Conservation (phyloP, 257 asterid genomes). For the Fraxinus quadrangulata region DNA sequence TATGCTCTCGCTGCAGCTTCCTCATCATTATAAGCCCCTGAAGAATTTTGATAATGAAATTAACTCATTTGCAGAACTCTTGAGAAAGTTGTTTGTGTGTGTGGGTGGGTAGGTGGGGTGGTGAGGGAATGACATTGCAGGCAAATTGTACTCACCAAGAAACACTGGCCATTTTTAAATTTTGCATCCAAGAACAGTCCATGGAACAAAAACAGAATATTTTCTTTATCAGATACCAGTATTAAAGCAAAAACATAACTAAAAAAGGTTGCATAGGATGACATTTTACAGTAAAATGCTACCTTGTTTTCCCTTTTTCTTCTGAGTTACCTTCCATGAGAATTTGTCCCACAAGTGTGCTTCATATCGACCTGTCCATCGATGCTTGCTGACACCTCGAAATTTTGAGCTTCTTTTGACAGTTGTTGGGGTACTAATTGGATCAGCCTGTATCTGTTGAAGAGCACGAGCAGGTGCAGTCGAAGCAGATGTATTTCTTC, state of each 20-base stretch:
- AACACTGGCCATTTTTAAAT: conserved; percentile 36
- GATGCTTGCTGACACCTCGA: too few species aligned
- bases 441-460: background rate
- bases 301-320: background rate
- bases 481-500: conserved; percentile 20
- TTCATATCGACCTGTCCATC: too few species aligned
- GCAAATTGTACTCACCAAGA: conserved; percentile 40
- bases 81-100: background rate
- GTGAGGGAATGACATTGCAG: background rate
- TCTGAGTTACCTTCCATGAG: too few species aligned
- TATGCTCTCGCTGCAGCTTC: too few species aligned
- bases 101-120: background rate
- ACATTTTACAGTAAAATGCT: background rate
- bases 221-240: too few species aligned
- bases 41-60: background rate
- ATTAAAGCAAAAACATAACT: background rate
- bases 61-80: background rate
- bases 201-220: conserved; percentile 9
- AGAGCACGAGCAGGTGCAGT: background rate
- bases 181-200: conserved; percentile 10
- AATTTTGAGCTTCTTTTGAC: background rate
- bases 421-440: conserved; percentile 22
- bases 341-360: too few species aligned
- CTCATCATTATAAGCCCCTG: background rate
- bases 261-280: background rate